Evolutionary conservation across 2,329 filamentous ascomycete species (phyloP), one percentile per base, ranked within the genome.

Genomic region (Colletotrichum graminicola): DNA sequence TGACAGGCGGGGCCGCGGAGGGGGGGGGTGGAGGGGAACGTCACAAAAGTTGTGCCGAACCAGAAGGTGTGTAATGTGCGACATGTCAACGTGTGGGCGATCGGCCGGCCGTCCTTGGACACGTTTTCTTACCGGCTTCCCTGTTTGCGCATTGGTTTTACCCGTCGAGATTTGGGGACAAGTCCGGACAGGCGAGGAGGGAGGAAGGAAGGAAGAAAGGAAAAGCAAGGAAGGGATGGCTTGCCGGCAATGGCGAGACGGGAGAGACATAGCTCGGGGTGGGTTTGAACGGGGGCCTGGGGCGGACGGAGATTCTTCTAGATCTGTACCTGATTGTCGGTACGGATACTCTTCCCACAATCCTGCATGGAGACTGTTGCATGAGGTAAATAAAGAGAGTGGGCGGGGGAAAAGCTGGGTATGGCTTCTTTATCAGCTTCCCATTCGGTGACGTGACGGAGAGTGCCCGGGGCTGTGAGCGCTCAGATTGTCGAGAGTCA

Each of bases 301-400:
- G 62, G 41, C 62, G 67, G 62, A 67, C 67, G 67, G 67, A 71
- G 52, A 64, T 62, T 56, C 56, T 71, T 62, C 67, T 71, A 49
- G 56, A 67, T 71, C 49, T 51, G 67, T 62, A 41, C 63, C 56
- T 71, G 67, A 71, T 71, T 71, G 63, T 67, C 67, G 67, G 63
- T 71, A 56, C 32, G 21, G 32, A 39, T 11, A 1, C 32, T 2
- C 34, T n/a, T 16, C 39, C 11, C 55, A 5, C 36, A 18, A 26
- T 14, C 26, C 18, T 66, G 54, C 62, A 66, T 66, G 62, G 61
- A 51, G 5, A 39, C 45, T 41, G 61, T 32, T 62, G 56, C 62
- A 39, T 55, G 62, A 61, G 55, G n/a, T 55, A 66, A 23, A 56
- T 39, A 36, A 16, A 5, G 21, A 39, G 52, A 43, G 32, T 29